Conservation (phyloP, 768 basidiomycete genomes). For the Leucosporidium scottii region DNA sequence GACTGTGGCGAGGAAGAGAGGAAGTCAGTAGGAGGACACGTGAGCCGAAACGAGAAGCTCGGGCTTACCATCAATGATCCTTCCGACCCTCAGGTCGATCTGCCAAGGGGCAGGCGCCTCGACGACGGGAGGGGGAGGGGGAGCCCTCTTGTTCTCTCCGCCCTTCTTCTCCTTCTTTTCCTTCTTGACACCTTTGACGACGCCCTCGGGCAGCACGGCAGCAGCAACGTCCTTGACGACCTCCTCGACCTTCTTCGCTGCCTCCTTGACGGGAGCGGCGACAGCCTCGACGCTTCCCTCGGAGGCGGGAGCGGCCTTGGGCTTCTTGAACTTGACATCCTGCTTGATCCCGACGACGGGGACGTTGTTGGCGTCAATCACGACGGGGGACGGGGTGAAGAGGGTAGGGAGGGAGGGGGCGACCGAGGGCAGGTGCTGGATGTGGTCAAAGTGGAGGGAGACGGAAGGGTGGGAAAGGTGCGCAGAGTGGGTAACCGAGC, state of each 20-base stretch:
- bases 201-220: not conserved
- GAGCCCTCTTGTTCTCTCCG: slow-evolving; percentile 42
- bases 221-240: slow-evolving; percentile 18
- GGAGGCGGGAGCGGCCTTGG: slow-evolving; percentile 47
- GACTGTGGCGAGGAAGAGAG: slow-evolving; percentile 49
- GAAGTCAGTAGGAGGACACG: not conserved
- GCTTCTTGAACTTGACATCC: slow-evolving; percentile 58
- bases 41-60: not conserved
- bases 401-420: slow-evolving; percentile 48
- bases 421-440: slow-evolving; percentile 66
- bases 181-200: slow-evolving; percentile 5
- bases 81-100: slow-evolving; percentile 93
- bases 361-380: slow-evolving; percentile 67
- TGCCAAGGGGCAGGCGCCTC: slow-evolving; percentile 85
- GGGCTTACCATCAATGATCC: slow-evolving; percentile 74
- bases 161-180: slow-evolving; percentile 21
- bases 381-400: slow-evolving; percentile 49
- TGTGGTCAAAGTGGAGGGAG: slow-evolving; percentile 90
- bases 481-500: slow-evolving; percentile 61
- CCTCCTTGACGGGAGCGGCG: slow-evolving; percentile 44
- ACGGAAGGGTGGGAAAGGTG: slow-evolving; percentile 73
- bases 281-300: slow-evolving; percentile 48
- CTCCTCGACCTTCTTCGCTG: slow-evolving; percentile 52
- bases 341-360: slow-evolving; percentile 67
- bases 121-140: slow-evolving; percentile 45